phyloP scores from a whole-genome alignment of 2,329 filamentous ascomycete genomes.

The Botrytis byssoidea region DNA sequence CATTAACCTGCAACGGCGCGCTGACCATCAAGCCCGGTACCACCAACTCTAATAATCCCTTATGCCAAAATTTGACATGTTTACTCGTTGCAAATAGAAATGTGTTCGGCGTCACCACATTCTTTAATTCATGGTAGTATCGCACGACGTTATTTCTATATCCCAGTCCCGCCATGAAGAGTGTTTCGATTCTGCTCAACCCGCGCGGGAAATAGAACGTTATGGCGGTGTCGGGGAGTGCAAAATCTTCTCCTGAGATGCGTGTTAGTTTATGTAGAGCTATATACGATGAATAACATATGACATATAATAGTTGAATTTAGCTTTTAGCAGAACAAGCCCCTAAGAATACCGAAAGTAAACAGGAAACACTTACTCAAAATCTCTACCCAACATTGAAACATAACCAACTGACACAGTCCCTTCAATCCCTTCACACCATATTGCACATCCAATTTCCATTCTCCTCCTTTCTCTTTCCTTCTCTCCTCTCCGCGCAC shows the following conservation, averaged over 20 bases:
- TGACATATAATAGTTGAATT: not conserved
- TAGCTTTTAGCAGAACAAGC: fast-evolving
- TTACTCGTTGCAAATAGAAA: not conserved
- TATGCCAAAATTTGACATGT: not conserved
- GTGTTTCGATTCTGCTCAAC: not conserved
- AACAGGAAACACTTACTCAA: not conserved
- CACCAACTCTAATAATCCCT: not conserved
- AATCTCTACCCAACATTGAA: not conserved
- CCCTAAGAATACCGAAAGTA: not conserved
- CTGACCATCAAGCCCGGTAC: not conserved
- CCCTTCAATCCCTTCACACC: not conserved
- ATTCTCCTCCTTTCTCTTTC: not conserved
- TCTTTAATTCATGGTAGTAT: not conserved
- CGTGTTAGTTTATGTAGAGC: not conserved
- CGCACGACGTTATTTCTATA: not conserved
- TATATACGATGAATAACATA: not conserved
- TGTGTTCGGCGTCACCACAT: not conserved
- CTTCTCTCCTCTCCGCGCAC: not conserved
- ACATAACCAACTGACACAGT: not conserved
- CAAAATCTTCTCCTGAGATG: not conserved
- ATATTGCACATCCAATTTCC: not conserved
- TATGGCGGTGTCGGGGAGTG: not conserved
- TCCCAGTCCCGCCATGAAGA: not conserved
- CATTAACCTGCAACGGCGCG: constrained; percentile 3
- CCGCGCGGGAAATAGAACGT: not conserved